Evolutionary conservation across 176 grass and related monocot genomes (phyloP).

Genomic region (Tillandsia fasciculata): DNA sequence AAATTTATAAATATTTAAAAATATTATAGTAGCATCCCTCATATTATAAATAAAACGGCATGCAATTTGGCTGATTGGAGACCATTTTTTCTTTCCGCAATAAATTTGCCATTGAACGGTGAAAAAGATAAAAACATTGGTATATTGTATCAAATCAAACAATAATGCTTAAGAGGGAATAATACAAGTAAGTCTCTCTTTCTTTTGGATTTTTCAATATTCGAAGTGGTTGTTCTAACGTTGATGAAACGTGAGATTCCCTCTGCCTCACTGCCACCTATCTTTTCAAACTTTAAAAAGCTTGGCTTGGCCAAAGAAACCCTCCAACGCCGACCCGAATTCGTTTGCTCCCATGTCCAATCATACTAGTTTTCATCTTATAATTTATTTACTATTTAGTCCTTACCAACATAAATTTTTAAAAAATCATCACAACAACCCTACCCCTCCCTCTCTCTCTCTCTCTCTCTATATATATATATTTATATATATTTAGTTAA

Average conservation of each 20-base stretch:
- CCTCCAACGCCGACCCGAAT: background rate
- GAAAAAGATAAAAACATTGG: background rate
- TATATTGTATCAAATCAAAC: background rate
- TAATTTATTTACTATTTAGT: background rate
- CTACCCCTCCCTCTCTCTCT: too few relatives aligned
- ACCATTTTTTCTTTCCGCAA: background rate
- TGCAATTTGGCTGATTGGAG: background rate
- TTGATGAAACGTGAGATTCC: conserved; percentile 2
- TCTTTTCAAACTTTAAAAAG: background rate
- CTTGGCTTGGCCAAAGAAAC: background rate
- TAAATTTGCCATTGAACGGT: background rate
- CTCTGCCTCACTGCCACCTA: conserved; percentile 1
- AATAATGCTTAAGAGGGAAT: background rate
- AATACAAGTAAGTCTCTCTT: background rate
- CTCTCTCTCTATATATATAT: too few relatives aligned
- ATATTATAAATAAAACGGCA: too few relatives aligned
- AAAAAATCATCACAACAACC: too few relatives aligned
- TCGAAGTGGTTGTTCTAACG: background rate
- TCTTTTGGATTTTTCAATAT: background rate
- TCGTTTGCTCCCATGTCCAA: too few relatives aligned
- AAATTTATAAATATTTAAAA: too few relatives aligned
- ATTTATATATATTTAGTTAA: too few relatives aligned
- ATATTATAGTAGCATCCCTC: too few relatives aligned
- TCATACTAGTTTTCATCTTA: background rate
- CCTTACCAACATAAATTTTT: too few relatives aligned